phyloP scores from a whole-genome alignment of 164 flowering plant genomes.

The Aristolochia contorta region DNA sequence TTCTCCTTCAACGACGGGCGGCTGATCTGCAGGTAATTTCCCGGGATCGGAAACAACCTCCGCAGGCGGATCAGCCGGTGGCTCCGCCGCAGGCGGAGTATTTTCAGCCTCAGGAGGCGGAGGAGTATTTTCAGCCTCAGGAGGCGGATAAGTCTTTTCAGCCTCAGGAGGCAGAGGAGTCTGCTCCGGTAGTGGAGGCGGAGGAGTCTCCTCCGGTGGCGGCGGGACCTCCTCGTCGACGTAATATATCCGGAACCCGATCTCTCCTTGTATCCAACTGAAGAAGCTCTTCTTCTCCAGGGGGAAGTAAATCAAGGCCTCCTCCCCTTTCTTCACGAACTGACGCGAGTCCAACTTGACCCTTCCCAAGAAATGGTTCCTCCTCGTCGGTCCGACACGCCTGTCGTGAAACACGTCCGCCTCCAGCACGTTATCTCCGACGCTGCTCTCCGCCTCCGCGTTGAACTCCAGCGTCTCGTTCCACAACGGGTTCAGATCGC shows the following conservation, averaged over 20 bases:
- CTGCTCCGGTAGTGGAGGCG: conserved; percentile 8
- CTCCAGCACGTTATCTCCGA: conserved; percentile 58
- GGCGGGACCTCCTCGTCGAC: conserved; percentile 31
- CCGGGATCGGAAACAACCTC: conserved; percentile 4
- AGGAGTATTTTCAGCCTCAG: conserved; percentile 6
- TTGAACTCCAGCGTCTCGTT: conserved; percentile 63
- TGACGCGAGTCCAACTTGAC: conserved; percentile 44
- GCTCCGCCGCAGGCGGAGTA: conserved; percentile 1
- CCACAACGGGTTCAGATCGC: conserved; percentile 71
- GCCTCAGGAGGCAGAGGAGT: conserved; percentile 9
- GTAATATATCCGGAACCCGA: conserved; percentile 68
- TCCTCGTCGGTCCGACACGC: conserved; percentile 41
- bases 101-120: conserved; percentile 9
- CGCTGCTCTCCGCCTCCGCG: conserved; percentile 29
- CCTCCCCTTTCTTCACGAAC: conserved; percentile 75
- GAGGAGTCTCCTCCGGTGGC: conserved; percentile 9
- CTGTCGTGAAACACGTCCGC: conserved; percentile 55
- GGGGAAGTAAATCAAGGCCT: conserved; percentile 60
- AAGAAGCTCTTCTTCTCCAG: conserved; percentile 57
- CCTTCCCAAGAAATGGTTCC: conserved; percentile 67
- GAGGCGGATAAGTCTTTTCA: too few species aligned
- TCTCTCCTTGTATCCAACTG: conserved; percentile 71
- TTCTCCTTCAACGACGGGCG: conserved; percentile 9
- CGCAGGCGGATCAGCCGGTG: conserved; percentile 1
- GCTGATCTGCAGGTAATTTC: conserved; percentile 3